A percentile compares a stretch with the other conserved stretches of the same genome.
These are phyloP conservation scores for Podospora bellae-mahoneyi DNA, from an alignment of 495 filamentous ascomycete species.

Conservation along the genomic window DNA sequence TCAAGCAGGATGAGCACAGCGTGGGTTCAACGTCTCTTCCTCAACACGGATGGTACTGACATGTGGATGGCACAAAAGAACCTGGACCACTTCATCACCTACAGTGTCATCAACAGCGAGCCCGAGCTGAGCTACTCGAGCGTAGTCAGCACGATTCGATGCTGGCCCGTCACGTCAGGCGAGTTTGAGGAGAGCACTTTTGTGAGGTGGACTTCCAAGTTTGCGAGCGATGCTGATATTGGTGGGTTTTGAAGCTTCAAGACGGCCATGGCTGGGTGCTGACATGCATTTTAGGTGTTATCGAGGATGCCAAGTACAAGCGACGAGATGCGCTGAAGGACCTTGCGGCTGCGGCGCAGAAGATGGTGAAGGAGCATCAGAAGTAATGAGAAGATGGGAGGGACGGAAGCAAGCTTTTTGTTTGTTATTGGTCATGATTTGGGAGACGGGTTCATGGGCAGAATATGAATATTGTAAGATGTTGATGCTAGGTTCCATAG, in stretches of 20 bases:
- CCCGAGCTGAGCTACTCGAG: conserved; percentile 58
- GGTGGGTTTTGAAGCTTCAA: conserved; percentile 40
- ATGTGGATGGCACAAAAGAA: conserved; percentile 38
- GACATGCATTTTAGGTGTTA: conserved; percentile 49
- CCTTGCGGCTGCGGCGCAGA: conserved; percentile 52
- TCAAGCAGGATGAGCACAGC: conserved; percentile 70
- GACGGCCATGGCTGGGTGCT: conserved; percentile 5
- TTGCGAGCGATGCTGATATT: conserved; percentile 64
- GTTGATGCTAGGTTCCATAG: too few species aligned
- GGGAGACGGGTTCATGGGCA: not conserved
- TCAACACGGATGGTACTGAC: not conserved
- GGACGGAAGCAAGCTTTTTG: not conserved
- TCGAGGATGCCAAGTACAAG: conserved; percentile 71
- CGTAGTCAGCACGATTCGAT: conserved; percentile 59
- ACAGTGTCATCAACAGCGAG: conserved; percentile 59
- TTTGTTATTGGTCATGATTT: not conserved
- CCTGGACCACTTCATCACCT: conserved; percentile 68
- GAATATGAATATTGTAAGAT: not conserved
- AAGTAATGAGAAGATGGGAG: not conserved
- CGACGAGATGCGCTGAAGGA: conserved; percentile 63
- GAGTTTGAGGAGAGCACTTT: conserved; percentile 58
- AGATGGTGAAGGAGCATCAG: conserved; percentile 38
- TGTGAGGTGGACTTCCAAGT: conserved; percentile 61
- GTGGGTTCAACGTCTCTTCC: conserved; percentile 35
- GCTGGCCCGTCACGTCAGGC: conserved; percentile 58